A percentile compares a stretch with the other conserved stretches of the same genome.
phyloP scores from a whole-genome alignment of 2,329 filamentous ascomycete species.

The Aspergillus pseudonomiae region DNA sequence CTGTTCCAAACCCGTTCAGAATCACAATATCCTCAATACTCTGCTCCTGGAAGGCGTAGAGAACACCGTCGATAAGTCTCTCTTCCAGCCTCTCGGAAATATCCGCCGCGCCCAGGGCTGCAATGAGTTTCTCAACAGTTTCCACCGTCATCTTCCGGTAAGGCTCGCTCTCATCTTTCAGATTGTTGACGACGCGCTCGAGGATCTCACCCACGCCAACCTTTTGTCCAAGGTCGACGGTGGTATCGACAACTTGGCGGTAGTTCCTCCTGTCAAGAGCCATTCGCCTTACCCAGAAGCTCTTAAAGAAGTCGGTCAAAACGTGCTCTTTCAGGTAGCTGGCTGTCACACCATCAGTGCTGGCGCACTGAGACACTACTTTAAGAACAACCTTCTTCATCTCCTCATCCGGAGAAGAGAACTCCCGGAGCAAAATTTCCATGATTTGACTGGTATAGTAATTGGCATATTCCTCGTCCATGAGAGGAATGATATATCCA shows the following conservation, averaged over 20 bases:
- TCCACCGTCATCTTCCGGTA: conserved; percentile 99
- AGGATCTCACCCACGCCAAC: conserved; percentile 96
- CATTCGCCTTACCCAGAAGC: conserved; percentile 97
- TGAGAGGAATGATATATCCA: conserved; percentile 95
- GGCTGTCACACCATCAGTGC: conserved; percentile 91
- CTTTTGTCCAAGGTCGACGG: conserved; percentile 94
- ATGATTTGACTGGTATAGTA: conserved; percentile 99
- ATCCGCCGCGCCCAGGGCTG: conserved; percentile 88
- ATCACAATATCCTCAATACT: conserved; percentile 94
- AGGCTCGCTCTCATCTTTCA: conserved; percentile 97
- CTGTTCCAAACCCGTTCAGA: conserved; percentile 95
- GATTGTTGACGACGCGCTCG: conserved; percentile 87
- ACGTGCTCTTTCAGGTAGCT: conserved; percentile 95
- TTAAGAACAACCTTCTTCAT: conserved; percentile 99
- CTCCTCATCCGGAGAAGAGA: conserved; percentile 95
- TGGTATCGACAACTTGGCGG: conserved; percentile 95
- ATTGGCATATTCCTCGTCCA: conserved; percentile 99
- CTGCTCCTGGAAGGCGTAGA: conserved; percentile 97
- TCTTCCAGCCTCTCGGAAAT: conserved; percentile 92
- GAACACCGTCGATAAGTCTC: conserved; percentile 88
- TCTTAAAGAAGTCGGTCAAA: conserved; percentile 95
- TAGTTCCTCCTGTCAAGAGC: conserved; percentile 97
- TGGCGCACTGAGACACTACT: conserved; percentile 93
- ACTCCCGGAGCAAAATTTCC: conserved; percentile 95
- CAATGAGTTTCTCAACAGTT: conserved; percentile 94